Percentiles rank a stretch among this genome's conserved stretches.
phyloP scores from a whole-genome alignment of 345 rosid species.

The Citrus unshiu region DNA sequence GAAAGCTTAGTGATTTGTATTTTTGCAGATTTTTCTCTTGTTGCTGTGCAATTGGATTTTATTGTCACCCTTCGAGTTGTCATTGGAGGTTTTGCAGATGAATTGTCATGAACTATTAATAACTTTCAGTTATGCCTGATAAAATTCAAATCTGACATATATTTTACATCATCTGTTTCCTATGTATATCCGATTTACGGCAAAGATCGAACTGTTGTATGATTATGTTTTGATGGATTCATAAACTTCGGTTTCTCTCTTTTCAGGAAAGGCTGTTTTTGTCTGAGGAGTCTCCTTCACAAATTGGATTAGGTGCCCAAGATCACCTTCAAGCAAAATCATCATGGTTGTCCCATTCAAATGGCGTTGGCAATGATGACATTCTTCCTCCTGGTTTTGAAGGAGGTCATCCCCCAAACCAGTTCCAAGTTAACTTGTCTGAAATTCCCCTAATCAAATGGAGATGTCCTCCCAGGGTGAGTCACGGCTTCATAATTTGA shows the following conservation, averaged over 20 bases:
- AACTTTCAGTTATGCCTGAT: too few relatives aligned
- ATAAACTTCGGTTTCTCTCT: conserved; percentile 14
- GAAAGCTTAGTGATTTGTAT: neutral
- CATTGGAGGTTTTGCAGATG: conserved; percentile 1
- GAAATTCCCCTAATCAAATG: conserved; percentile 73
- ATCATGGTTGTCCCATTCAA: conserved; percentile 47
- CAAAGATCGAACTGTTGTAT: neutral
- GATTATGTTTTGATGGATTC: neutral
- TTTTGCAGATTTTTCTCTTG: neutral
- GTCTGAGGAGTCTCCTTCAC: conserved; percentile 88
- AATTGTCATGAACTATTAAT: neutral
- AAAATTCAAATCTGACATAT: neutral
- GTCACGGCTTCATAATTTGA: conserved; percentile 5
- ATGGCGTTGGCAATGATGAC: conserved; percentile 46
- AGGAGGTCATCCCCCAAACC: conserved; percentile 48
- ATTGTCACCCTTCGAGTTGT: neutral
- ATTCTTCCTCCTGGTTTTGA: conserved; percentile 92
- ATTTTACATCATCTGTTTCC: neutral
- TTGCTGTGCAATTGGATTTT: neutral
- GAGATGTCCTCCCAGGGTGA: conserved; percentile 71
- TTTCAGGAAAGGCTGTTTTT: conserved; percentile 73
- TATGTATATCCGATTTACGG: neutral
- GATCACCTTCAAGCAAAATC: conserved; percentile 96
- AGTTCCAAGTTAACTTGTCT: conserved; percentile 48
- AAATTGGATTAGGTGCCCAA: conserved; percentile 71